Conservation (phyloP, 2,329 filamentous ascomycete genomes). For the Didymella sp. region DNA sequence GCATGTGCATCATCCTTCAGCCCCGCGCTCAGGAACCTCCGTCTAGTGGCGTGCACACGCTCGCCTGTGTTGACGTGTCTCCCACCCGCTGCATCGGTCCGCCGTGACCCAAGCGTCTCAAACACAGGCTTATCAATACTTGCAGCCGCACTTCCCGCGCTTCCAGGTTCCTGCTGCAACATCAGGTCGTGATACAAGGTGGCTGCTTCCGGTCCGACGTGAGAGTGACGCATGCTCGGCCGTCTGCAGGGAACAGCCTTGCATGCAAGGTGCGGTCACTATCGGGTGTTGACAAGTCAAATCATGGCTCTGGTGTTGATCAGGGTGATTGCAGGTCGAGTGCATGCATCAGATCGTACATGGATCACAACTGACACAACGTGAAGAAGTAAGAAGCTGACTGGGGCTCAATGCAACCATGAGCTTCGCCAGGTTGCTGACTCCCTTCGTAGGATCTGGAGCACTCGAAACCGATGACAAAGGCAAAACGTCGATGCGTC, state of each 20-base stretch:
- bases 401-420: neutral
- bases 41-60: slow-evolving; percentile 6
- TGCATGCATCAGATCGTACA: neutral
- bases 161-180: slow-evolving; percentile 1
- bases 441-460: too few relatives aligned
- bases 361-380: neutral
- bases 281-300: neutral
- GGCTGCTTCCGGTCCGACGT: slow-evolving; percentile 1
- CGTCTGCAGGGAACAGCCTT: slow-evolving; percentile 8
- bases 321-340: neutral
- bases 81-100: slow-evolving; percentile 1
- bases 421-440: neutral
- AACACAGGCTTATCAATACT: neutral
- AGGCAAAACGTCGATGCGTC: too few relatives aligned
- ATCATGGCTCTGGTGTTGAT: neutral
- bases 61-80: slow-evolving; percentile 12
- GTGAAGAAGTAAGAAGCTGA: neutral
- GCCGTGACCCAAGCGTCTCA: slow-evolving; percentile 4
- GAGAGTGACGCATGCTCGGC: neutral
- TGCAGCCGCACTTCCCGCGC: slow-evolving; percentile 5
- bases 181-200: slow-evolving; percentile 2
- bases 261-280: neutral
- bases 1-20: slow-evolving; percentile 27
- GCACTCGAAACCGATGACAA: too few relatives aligned
- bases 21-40: slow-evolving; percentile 25